Conservation (phyloP, 129 eudicot genomes). For the Mikania micrantha region DNA sequence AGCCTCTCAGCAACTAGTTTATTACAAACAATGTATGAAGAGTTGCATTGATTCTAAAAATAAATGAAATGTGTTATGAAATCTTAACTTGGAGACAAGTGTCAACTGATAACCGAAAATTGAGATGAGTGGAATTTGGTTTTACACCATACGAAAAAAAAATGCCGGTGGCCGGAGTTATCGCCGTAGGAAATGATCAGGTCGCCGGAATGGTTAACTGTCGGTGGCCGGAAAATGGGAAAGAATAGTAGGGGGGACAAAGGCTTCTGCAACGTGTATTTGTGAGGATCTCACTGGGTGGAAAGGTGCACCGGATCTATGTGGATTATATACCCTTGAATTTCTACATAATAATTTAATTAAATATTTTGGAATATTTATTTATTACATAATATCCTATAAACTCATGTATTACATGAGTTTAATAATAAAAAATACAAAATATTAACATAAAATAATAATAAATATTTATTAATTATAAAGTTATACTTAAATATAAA, state of each 20-base stretch:
- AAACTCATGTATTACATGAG: no score
- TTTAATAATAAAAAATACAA: no score
- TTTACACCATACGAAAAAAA: neutral
- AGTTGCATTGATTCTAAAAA: neutral
- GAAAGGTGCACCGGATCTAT: conserved; percentile 22
- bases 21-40: neutral
- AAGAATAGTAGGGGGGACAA: conserved; percentile 19
- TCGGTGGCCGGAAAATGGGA: conserved; percentile 31
- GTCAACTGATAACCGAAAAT: neutral
- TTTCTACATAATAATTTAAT: no score
- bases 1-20: neutral
- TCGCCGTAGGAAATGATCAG: neutral
- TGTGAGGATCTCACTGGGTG: conserved; percentile 22
- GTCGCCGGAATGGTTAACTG: conserved; percentile 28
- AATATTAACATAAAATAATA: no score
- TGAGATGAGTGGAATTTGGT: neutral
- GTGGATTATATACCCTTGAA: conserved; percentile 32
- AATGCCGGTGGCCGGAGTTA: conserved; percentile 5
- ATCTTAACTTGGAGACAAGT: neutral
- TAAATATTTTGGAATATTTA: no score
- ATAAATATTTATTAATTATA: no score
- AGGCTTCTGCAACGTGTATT: conserved; percentile 1
- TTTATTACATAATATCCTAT: no score
- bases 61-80: neutral
- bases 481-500: no score